phyloP scores from a whole-genome alignment of 176 grass and related monocot species.

The Otatea glauca region DNA sequence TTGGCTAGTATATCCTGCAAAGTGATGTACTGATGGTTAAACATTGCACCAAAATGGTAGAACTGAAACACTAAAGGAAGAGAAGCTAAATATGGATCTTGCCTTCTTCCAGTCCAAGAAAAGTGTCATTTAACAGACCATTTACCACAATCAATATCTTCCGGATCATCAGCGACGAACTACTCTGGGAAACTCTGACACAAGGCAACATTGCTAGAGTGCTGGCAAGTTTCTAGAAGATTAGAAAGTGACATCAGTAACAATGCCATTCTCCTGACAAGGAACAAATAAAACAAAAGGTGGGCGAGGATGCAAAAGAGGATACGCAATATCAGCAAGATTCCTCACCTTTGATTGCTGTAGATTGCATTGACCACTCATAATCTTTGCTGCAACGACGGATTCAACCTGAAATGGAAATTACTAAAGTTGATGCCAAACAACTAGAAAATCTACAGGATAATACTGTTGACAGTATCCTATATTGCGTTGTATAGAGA shows the following conservation, averaged over 20 bases:
- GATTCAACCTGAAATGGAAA: conserved; percentile 53
- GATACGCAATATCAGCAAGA: neutral
- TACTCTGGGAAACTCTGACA: conserved; percentile 50
- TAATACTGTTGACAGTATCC: no score
- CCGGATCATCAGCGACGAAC: conserved; percentile 57
- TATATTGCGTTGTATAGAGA: no score
- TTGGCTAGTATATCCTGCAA: conserved; percentile 49
- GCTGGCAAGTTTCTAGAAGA: conserved; percentile 54
- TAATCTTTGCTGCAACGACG: conserved; percentile 50
- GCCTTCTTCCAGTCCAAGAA: conserved; percentile 58
- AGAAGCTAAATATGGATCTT: neutral
- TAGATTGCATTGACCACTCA: conserved; percentile 47
- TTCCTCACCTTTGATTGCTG: conserved; percentile 54
- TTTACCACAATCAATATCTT: conserved; percentile 61
- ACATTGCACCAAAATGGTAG: conserved; percentile 9
- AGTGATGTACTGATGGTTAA: conserved; percentile 1
- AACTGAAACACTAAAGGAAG: neutral
- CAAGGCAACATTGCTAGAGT: conserved; percentile 57
- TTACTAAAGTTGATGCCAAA: neutral
- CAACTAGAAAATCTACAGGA: no score
- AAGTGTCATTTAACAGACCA: conserved; percentile 55
- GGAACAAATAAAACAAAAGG: neutral
- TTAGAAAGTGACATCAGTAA: conserved; percentile 2
- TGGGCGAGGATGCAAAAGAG: neutral
- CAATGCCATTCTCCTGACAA: neutral